Conservation (phyloP, 768 basidiomycete genomes). For the Boletus sensibilis region DNA sequence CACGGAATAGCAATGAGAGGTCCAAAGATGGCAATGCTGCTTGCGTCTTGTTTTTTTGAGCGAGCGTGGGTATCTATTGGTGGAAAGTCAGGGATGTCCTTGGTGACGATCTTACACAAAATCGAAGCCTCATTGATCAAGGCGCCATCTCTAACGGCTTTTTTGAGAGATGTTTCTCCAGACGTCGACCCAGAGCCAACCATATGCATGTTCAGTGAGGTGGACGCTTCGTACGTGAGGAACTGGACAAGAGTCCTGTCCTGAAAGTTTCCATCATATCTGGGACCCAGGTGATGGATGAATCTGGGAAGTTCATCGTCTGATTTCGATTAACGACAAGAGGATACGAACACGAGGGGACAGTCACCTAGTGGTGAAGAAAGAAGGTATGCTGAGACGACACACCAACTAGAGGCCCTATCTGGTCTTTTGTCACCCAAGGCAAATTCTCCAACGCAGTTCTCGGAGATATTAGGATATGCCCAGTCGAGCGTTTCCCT, state of each 20-base stretch:
- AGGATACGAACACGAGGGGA: not conserved
- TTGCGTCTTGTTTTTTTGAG: not conserved
- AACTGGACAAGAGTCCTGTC: slow-evolving; percentile 67
- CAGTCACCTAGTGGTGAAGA: slow-evolving; percentile 54
- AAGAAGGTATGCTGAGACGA: slow-evolving; percentile 64
- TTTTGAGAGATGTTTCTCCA: slow-evolving; percentile 38
- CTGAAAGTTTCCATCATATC: slow-evolving; percentile 75
- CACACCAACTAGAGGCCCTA: slow-evolving; percentile 52
- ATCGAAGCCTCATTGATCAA: slow-evolving; percentile 40
- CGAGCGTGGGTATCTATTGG: slow-evolving; percentile 8
- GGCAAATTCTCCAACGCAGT: slow-evolving; percentile 40
- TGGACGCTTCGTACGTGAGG: slow-evolving; percentile 81
- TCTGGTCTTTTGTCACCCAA: slow-evolving; percentile 53
- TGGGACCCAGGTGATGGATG: slow-evolving; percentile 79
- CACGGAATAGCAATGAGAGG: slow-evolving; percentile 62
- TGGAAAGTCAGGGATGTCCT: slow-evolving; percentile 13
- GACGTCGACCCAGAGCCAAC: slow-evolving; percentile 46
- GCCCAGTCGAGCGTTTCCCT: slow-evolving; percentile 59
- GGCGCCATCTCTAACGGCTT: slow-evolving; percentile 42
- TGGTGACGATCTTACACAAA: slow-evolving; percentile 40
- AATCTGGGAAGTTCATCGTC: slow-evolving; percentile 72
- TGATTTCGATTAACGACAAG: slow-evolving; percentile 29
- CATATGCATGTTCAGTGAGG: slow-evolving; percentile 79
- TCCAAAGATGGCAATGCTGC: slow-evolving; percentile 33
- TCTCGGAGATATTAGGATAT: slow-evolving; percentile 56